Evolutionary conservation across 1,284 basidiomycete genomes (phyloP), one percentile per base, ranked within the genome.

Genomic region (Apiotrichum siamense): DNA sequence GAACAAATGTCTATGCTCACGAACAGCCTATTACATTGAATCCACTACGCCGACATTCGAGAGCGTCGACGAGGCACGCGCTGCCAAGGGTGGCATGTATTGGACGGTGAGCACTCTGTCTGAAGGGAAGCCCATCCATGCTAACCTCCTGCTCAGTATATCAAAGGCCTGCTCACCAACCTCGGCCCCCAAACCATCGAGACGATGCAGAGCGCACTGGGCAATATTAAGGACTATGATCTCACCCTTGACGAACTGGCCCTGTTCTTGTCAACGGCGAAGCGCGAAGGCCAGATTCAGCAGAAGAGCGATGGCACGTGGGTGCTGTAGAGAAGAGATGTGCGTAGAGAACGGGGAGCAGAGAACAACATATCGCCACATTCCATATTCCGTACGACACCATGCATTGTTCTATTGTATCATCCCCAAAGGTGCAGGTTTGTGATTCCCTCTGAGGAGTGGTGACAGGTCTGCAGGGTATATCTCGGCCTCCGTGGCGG

Each of bases 101-200:
- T 92, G 88, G 87, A 87, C 85, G 79, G 88, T 86, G 52, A 31
- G 76, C 63, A 25, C n/a, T 31, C 4, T n/a, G 26, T 3, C 23
- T 11, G 20, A 5, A 10, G 11, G 11, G 20, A 1, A 18, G 12
- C 20, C 25, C 21, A 27, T n/a, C 10, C 25, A 26, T 12, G 21
- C 25, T 33, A 23, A 40, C 42, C 18, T n/a, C n/a, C n/a, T n/a
- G n/a, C n/a, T 18, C 38, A 86, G 84, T 87, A 84, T 69, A 83
- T 88, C 55, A 83, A 87, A 70, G 87, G 87, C 29, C 87, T 89
- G 83, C 81, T 92, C 50, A 87, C 81, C 48, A 91, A 89, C 65
- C 76, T 93, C 38, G 86, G 86, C 7, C 71, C 81, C 1, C 76
- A 90, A 23, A 79, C 83, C 3, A 63, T 87, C 33, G 83, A 86